Base-by-base conservation (phyloP, 2,329 filamentous ascomycete genomes). In the Colletotrichum aenigma region DNA sequence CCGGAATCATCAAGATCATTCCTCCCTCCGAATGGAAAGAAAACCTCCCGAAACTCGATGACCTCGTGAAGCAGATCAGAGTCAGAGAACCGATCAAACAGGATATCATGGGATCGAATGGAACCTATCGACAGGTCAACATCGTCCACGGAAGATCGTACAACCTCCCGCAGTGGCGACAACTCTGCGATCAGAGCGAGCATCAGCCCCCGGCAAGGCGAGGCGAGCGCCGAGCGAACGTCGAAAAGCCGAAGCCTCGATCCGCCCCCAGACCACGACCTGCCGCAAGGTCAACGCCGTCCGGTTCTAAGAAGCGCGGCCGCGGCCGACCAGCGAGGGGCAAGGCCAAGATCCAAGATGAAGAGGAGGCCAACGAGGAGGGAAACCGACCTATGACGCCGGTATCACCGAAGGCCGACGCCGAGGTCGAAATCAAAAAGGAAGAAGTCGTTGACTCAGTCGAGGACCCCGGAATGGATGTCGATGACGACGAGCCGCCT, bases 41-140 rank as follows among this genome's bases (percentile, higher is more conserved):
- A 78, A 89, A 92, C 30, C 92, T 97, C 48, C 94, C 95, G 18
- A 88, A 91, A 48, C 91, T 98, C 77, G 93, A 97, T 81, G 94
- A 98, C 80, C 90, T 95, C 66, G 91, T 99, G 78, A 98, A 98
- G 86, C 93, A 94, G 77, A 95, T 99, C 84, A 94, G 93, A 82
- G 96, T 99, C 81, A 96, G 96, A 85, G 97, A 99, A 79, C 97
- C 97, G 5, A 98, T 99, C 83, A 98, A 96, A 82, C 97, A 99
- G 85, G 97, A 99, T 81, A 99, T 99, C 81, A 96, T 97, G 89
- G 97, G 97, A 56, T 95, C 95, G 67, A 95, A 96, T 82, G 97
- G 97, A 72, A 97, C 95, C 72, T 99, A 98, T 83, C 96, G 96
- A 43, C 97, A 99, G 84, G 95, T 97, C 81, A 99, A 99, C 82